Percentiles rank a stretch among this genome's conserved stretches.
phyloP scores from a whole-genome alignment of 495 filamentous ascomycete genomes.

The Achaetomiella virescens region DNA sequence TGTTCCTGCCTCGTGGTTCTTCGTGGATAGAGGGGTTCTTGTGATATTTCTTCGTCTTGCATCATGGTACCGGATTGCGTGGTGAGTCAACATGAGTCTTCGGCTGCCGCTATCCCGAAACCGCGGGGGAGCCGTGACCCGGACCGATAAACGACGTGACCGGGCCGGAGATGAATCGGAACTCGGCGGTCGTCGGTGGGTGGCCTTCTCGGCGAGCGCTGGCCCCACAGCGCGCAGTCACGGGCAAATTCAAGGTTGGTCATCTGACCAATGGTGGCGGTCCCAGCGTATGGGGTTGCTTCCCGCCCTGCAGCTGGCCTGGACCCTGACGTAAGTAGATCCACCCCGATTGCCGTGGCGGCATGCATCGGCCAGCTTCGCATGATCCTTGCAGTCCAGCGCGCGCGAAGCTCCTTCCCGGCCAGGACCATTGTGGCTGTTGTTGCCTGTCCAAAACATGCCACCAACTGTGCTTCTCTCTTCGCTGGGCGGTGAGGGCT shows the following conservation, averaged over 20 bases:
- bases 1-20: too few relatives aligned
- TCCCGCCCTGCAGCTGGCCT: constrained; percentile 5
- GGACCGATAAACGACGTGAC: too few relatives aligned
- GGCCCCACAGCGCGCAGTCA: not conserved
- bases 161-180: too few relatives aligned
- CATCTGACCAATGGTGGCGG: constrained; percentile 12
- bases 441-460: not conserved
- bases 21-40: too few relatives aligned
- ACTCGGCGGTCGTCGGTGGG: constrained; percentile 4
- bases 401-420: not conserved
- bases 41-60: too few relatives aligned
- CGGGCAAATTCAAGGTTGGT: not conserved
- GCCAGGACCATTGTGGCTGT: not conserved
- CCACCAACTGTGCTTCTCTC: not conserved
- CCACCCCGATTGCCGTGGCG: constrained; percentile 11
- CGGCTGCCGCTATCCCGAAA: too few relatives aligned
- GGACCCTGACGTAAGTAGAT: constrained; percentile 16
- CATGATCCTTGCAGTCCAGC: not conserved
- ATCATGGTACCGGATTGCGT: too few relatives aligned
- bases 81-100: too few relatives aligned
- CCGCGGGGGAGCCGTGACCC: too few relatives aligned
- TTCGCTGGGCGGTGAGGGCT: not conserved
- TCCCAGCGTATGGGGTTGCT: constrained; percentile 14
- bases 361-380: constrained; percentile 12
- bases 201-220: not conserved